Conservation (phyloP, 495 filamentous ascomycete species). For the Neurospora africana region DNA sequence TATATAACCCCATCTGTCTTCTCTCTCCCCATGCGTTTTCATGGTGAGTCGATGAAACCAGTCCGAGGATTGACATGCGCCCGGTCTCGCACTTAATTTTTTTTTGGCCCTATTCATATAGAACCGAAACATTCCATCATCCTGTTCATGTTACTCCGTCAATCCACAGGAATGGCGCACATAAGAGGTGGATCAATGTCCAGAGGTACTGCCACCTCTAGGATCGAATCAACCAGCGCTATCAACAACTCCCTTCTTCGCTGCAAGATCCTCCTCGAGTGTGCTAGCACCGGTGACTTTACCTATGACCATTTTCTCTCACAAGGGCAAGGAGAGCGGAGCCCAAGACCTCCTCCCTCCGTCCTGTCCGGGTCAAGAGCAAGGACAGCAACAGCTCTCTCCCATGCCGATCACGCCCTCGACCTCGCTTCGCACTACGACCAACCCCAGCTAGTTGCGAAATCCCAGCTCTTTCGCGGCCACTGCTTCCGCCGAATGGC, state of each 20-base stretch:
- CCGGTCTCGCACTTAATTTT: not conserved
- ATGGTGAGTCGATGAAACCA: not conserved
- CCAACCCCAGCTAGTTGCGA: not conserved
- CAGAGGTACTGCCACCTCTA: not conserved
- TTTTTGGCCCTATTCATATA: not conserved
- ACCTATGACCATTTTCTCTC: not conserved
- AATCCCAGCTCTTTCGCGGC: conserved; percentile 1
- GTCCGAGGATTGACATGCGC: not conserved
- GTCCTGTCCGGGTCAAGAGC: not conserved
- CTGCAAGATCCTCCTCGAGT: not conserved
- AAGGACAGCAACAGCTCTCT: not conserved
- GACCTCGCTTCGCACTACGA: not conserved
- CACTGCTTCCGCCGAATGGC: not conserved
- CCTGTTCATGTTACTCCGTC: not conserved
- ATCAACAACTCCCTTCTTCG: not conserved
- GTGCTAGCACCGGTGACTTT: not conserved
- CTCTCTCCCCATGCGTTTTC: not conserved
- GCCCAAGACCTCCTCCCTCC: not conserved
- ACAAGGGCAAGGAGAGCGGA: not conserved
- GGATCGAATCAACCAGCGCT: not conserved
- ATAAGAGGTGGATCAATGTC: not conserved
- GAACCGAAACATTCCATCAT: not conserved
- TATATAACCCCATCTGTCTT: not conserved
- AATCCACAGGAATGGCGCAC: not conserved
- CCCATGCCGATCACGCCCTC: not conserved